Evolutionary conservation across 768 basidiomycete species (phyloP), one percentile per base, ranked within the genome.

Genomic region (Psilocybe cubensis): DNA sequence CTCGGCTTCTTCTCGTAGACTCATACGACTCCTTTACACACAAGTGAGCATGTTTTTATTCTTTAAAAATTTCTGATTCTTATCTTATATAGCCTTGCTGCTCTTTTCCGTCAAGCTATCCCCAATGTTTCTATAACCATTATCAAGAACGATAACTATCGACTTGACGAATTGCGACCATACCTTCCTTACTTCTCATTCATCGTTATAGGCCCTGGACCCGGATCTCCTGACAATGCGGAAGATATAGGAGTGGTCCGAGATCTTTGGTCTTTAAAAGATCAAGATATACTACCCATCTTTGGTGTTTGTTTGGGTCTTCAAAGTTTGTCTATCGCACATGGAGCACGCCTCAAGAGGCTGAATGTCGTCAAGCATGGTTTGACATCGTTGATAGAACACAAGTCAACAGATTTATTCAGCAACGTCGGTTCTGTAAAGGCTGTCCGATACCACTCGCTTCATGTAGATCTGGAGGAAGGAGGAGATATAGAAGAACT

Each of bases 11-110:
- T 27, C 76, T 94, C 44, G 78, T 93, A 27, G 92, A 92, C 68
- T 93, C 91, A 0, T 92, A 93, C 62, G 92, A 93, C 70, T 92
- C 91, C 1, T 94, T 93, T 71, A 90, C 92, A n/a, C 83, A 83
- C 83, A 94, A 93, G 91, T 92, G 54, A 56, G 88, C 78, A 17
- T n/a, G 2, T 35, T 17, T 54, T 11, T 14, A 17, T 43, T 43
- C 14, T n/a, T 41, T 21, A 29, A 14, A 35, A 43, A 18, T 20
- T 38, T 40, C 14, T 40, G 24, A 20, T 11, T 46, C 10, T 18
- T 25, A 40, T 46, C 24, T 59, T 6, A 51, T 53, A 17, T 54
- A 93, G 92, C 66, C 83, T 94, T 54, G 91, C 90, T 49, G 81
- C 89, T 7, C 74, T 92, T 23, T 88, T 85, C 72, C 82, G 83